Base-by-base conservation (phyloP, 805 yeast genomes). In the Lachancea sp. region DNA sequence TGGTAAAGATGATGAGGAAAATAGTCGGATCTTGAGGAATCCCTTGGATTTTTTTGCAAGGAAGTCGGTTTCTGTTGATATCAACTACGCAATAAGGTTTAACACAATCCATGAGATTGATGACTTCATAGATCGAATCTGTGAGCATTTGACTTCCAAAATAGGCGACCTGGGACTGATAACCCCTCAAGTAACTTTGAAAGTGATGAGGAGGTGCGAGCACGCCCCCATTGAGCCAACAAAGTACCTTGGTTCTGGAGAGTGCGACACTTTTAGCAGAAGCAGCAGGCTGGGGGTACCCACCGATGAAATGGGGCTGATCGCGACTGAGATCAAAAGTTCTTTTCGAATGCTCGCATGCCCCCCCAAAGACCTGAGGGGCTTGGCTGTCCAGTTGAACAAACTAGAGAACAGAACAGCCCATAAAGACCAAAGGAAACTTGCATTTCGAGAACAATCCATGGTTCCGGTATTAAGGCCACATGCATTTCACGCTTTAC, bases 71-170 rank as follows among this genome's bases (percentile, higher is more conserved):
- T 86, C 95, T 0, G 83, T 88, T 3, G 97, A 90, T 55, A 81
- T 90, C 20, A 85, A 87, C 46, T 90, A 87, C 81, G 97, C 96
- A 0, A 83, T 90, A 1, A 57, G 97, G 35, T 83, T 89, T 48
- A 73, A 77, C 23, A 65, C 65, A 1, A 66, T 72, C 22, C 57
- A 61, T 0, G 86, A 90, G 54, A 75, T 82, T 18, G 89, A 82
- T 46, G 48, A 41, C 4, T 92, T 90, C 52, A 54, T 86, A 8
- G 63, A 68, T 25, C 63, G 73, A 15, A 61, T 88, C 35, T 67
- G 82, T 1, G 60, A 63, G 22, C 96, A 87, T 52, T 54, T 92
- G 36, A 63, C 71, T 36, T 46, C 60, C 0, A 68, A 95, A 39
- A 54, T 88, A 41, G 45, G 60, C 1, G 68, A 65, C 13, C 50